Conservation (phyloP, 2,329 filamentous ascomycete genomes). For the Calonectria naviculata region DNA sequence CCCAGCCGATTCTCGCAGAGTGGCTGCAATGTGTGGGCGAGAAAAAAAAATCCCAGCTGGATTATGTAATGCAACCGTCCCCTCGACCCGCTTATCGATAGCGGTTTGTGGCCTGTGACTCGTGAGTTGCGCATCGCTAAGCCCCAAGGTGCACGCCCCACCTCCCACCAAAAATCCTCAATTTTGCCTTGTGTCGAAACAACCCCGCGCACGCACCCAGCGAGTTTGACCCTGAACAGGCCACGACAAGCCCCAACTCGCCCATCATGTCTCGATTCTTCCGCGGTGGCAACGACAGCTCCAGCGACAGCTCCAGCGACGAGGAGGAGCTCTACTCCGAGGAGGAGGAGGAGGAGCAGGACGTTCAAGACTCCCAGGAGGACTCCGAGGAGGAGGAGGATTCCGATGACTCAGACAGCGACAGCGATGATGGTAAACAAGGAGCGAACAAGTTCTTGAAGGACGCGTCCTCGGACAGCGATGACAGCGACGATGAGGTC, state of each 20-base stretch:
- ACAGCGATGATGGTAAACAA: constrained; percentile 71
- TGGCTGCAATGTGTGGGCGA: constrained; percentile 19
- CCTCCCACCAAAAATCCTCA: constrained; percentile 57
- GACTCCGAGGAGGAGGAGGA: constrained; percentile 64
- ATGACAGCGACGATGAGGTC: constrained; percentile 88
- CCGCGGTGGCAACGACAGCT: constrained; percentile 91
- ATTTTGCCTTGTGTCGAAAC: constrained; percentile 49
- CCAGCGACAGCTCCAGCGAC: constrained; percentile 93
- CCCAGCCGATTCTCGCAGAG: neutral
- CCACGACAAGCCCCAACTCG: constrained; percentile 43
- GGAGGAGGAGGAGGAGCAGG: constrained; percentile 55
- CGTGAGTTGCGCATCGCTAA: constrained; percentile 45
- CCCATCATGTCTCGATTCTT: constrained; percentile 95
- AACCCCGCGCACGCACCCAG: constrained; percentile 50
- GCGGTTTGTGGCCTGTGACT: constrained; percentile 31
- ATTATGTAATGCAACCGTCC: constrained; percentile 20
- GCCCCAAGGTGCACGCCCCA: constrained; percentile 52
- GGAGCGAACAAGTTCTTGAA: constrained; percentile 89
- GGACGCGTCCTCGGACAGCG: constrained; percentile 77
- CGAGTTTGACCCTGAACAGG: constrained; percentile 41
- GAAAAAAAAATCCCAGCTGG: constrained; percentile 2
- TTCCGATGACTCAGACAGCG: constrained; percentile 59
- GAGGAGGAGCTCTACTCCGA: constrained; percentile 92
- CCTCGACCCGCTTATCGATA: constrained; percentile 30
- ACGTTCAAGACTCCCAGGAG: constrained; percentile 59